Evolutionary conservation across 164 flowering plant species (phyloP).

Genomic region (Nymphaea thermarum): DNA sequence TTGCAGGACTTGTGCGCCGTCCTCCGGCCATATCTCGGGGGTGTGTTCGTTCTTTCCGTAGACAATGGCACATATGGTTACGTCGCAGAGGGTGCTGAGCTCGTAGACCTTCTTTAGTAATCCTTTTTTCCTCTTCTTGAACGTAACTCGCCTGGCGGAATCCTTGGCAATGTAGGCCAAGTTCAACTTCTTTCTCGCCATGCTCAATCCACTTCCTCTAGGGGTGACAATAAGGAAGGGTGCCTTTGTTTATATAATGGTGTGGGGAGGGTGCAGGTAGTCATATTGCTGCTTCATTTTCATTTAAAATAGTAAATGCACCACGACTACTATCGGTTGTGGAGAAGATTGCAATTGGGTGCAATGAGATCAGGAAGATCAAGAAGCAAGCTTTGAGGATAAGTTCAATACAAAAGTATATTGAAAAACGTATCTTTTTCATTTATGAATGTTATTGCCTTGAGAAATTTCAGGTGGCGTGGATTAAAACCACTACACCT

Average conservation of each 20-base stretch:
- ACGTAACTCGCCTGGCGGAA: slow-evolving; percentile 44
- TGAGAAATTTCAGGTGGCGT: not conserved
- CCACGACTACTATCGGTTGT: too few species aligned
- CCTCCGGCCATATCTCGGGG: slow-evolving; percentile 54
- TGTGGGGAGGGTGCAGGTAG: not conserved
- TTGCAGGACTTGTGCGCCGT: slow-evolving; percentile 15
- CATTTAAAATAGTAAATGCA: too few species aligned
- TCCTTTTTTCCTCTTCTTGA: slow-evolving; percentile 55
- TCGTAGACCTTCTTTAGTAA: slow-evolving; percentile 58
- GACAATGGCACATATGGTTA: slow-evolving; percentile 44
- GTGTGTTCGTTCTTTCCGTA: slow-evolving; percentile 27
- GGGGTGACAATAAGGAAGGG: too few species aligned
- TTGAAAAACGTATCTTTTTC: not conserved
- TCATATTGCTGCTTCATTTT: not conserved
- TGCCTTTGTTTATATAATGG: too few species aligned
- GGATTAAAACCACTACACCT: too few species aligned
- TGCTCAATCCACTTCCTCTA: not conserved
- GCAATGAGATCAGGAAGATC: too few species aligned
- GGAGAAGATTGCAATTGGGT: not conserved
- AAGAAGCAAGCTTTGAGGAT: not conserved
- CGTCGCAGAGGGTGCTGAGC: slow-evolving; percentile 49
- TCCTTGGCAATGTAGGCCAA: slow-evolving; percentile 46
- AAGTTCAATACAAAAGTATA: too few species aligned
- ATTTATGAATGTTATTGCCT: not conserved
- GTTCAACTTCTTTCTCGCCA: slow-evolving; percentile 62